A percentile compares a stretch with the other conserved stretches of the same genome.
Conservation (phyloP, 768 basidiomycete genomes). For the Kwoniella shandongensis region DNA sequence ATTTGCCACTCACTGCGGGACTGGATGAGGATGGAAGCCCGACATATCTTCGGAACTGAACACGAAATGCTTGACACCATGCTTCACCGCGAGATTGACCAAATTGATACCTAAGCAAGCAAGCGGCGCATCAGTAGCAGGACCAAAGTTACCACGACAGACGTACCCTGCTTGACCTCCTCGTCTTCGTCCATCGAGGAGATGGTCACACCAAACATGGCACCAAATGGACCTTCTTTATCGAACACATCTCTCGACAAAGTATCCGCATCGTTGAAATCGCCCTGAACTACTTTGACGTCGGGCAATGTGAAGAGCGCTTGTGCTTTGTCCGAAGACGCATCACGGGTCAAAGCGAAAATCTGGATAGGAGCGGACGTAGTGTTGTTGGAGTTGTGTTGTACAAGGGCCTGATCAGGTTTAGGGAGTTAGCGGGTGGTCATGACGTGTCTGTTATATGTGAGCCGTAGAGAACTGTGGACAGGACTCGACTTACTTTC, state of each 20-base stretch:
- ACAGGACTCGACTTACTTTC: not conserved
- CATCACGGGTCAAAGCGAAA: not conserved
- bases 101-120: not conserved
- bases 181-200: not conserved
- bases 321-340: conserved; percentile 1
- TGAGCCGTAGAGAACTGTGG: not conserved
- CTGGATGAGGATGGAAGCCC: not conserved
- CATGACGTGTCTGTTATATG: not conserved
- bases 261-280: not conserved
- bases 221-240: too few relatives aligned
- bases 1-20: conserved; percentile 1
- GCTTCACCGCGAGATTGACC: not conserved
- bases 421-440: too few relatives aligned
- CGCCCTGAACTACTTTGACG: conserved; percentile 1
- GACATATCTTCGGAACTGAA: not conserved
- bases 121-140: too few relatives aligned
- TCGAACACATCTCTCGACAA: too few relatives aligned
- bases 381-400: not conserved
- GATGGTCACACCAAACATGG: not conserved
- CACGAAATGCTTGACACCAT: conserved; percentile 4
- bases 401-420: too few relatives aligned
- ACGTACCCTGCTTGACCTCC: not conserved
- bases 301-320: not conserved
- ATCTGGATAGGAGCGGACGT: not conserved
- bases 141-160: too few relatives aligned